These are phyloP conservation scores for Mucor racemosus DNA, from an alignment of 371 early-diverging fungal species.

Conservation along the genomic window DNA sequence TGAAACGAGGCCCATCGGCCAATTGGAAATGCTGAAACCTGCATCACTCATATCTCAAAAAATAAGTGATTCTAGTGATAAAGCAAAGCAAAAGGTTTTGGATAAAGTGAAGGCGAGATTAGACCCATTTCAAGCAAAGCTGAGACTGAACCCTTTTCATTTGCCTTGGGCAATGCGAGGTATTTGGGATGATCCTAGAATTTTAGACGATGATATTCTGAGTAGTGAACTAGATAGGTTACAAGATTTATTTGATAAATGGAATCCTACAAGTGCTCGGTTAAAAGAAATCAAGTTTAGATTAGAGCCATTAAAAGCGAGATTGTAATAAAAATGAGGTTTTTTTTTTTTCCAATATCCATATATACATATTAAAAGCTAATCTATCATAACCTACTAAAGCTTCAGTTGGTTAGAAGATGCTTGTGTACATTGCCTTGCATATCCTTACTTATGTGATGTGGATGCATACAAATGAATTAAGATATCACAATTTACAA, in stretches of 20 bases:
- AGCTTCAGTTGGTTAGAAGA: too few relatives aligned
- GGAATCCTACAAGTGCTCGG: slow-evolving; percentile 75
- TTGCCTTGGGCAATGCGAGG: slow-evolving; percentile 92
- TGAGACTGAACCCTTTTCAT: slow-evolving; percentile 79
- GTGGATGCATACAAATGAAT: too few relatives aligned
- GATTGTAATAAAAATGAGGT: slow-evolving; percentile 14
- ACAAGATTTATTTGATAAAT: slow-evolving; percentile 65
- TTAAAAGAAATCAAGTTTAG: slow-evolving; percentile 85
- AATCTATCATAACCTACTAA: too few relatives aligned
- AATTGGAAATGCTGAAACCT: slow-evolving; percentile 11
- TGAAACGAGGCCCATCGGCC: slow-evolving; percentile 37
- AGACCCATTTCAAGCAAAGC: slow-evolving; percentile 53
- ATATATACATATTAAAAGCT: too few relatives aligned
- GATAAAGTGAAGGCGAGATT: slow-evolving; percentile 31
- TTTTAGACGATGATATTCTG: slow-evolving; percentile 54
- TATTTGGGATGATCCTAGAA: slow-evolving; percentile 69
- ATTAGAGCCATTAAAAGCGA: slow-evolving; percentile 72
- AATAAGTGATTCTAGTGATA: neutral
- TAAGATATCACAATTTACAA: too few relatives aligned
- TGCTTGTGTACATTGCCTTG: too few relatives aligned
- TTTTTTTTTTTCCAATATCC: too few relatives aligned
- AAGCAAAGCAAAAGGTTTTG: slow-evolving; percentile 2
- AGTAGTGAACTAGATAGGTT: slow-evolving; percentile 65
- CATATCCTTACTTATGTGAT: too few relatives aligned
- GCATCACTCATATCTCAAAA: neutral